These are phyloP conservation scores for Solanum arcanum DNA, from an alignment of 257 asterid genomes.

Conservation along the genomic window DNA sequence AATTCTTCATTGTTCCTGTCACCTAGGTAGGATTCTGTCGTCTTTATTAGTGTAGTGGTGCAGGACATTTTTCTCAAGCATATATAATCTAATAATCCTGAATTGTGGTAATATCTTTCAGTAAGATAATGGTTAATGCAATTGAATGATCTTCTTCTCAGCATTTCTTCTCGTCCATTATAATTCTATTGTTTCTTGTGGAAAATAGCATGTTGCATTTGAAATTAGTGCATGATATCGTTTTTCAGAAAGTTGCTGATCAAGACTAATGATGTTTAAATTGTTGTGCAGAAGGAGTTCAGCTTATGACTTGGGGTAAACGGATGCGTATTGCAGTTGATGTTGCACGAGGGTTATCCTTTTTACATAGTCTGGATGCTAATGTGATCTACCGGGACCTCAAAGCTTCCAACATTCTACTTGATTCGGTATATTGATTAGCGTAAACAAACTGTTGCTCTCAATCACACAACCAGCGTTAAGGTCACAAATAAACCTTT, in stretches of 20 bases:
- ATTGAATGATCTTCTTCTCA: background rate
- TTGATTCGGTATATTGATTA: conserved; percentile 38
- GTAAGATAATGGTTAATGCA: background rate
- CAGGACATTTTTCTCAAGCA: background rate
- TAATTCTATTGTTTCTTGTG: background rate
- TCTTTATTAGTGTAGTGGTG: background rate
- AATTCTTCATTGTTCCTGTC: background rate
- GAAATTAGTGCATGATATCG: background rate
- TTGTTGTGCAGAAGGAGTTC: conserved; percentile 44
- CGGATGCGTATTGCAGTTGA: conserved; percentile 42
- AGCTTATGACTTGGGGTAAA: conserved; percentile 45
- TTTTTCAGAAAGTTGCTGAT: background rate
- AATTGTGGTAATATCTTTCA: background rate
- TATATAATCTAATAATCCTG: background rate
- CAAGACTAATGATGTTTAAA: background rate
- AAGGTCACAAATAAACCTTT: background rate
- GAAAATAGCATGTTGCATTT: background rate
- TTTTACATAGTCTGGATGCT: conserved; percentile 42
- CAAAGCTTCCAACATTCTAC: conserved; percentile 50
- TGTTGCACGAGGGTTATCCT: conserved; percentile 50
- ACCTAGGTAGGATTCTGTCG: background rate
- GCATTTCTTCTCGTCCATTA: background rate
- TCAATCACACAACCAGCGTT: background rate
- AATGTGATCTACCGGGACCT: conserved; percentile 59
- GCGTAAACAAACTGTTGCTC: background rate